phyloP scores from a whole-genome alignment of 768 basidiomycete species.

The Harrya chromipes region DNA sequence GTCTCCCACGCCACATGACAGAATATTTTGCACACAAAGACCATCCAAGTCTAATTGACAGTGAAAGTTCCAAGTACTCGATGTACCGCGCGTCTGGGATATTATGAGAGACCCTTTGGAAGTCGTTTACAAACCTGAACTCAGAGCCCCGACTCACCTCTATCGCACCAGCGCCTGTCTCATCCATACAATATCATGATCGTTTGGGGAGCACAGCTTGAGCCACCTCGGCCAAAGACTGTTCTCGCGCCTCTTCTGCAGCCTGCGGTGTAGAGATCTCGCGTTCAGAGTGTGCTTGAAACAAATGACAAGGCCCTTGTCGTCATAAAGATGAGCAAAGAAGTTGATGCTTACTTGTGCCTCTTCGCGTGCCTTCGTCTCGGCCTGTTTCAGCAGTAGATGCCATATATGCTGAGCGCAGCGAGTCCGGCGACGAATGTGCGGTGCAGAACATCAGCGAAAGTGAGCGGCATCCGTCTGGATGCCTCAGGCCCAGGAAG shows the following conservation, averaged over 20 bases:
- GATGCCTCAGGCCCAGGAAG: conserved; percentile 26
- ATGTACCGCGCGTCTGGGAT: too few species aligned
- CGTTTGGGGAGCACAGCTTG: conserved; percentile 20
- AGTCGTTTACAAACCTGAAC: too few species aligned
- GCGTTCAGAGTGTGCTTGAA: background rate
- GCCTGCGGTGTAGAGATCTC: conserved; percentile 12
- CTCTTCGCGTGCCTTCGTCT: conserved; percentile 17
- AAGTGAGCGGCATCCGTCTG: conserved; percentile 22
- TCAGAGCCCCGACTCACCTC: too few species aligned
- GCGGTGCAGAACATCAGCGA: conserved; percentile 30
- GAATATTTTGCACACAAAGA: too few species aligned
- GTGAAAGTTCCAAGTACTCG: too few species aligned
- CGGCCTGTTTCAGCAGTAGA: conserved; percentile 25
- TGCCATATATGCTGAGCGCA: conserved; percentile 26
- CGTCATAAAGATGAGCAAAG: too few species aligned
- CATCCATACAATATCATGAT: too few species aligned
- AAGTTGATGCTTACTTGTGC: conserved; percentile 9
- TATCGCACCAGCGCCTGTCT: too few species aligned
- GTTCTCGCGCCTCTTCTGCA: conserved; percentile 28
- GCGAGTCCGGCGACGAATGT: conserved; percentile 30
- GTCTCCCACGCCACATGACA: too few species aligned
- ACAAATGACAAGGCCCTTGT: background rate
- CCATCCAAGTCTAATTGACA: too few species aligned
- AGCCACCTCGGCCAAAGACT: conserved; percentile 30
- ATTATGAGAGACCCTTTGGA: too few species aligned